These are phyloP conservation scores for Exutisphaerella laricina DNA, from an alignment of 2,329 filamentous ascomycete genomes.

Conservation along the genomic window DNA sequence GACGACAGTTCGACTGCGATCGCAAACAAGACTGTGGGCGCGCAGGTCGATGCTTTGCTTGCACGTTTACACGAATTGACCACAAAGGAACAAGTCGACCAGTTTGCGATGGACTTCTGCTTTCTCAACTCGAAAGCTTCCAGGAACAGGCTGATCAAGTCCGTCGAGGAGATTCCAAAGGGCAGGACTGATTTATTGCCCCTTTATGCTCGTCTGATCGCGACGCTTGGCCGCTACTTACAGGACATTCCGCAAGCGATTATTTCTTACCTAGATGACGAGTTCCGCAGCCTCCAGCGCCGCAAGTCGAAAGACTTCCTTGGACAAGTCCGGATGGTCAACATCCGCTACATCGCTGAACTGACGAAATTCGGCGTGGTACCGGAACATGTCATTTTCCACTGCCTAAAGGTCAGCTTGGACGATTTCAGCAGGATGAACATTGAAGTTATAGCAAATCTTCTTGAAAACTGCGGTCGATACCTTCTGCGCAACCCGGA, in stretches of 20 bases:
- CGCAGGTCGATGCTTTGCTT: conserved; percentile 88
- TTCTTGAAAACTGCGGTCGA: conserved; percentile 92
- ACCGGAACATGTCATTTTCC: conserved; percentile 97
- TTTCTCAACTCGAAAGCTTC: conserved; percentile 98
- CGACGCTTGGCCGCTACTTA: conserved; percentile 90
- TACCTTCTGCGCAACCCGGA: conserved; percentile 90
- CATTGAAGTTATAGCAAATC: conserved; percentile 94
- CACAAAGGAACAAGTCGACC: conserved; percentile 85
- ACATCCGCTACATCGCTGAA: conserved; percentile 96
- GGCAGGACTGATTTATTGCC: conserved; percentile 87
- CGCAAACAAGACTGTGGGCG: conserved; percentile 94
- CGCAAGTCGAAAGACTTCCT: conserved; percentile 98
- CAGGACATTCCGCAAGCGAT: conserved; percentile 88
- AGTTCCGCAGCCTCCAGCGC: conserved; percentile 92
- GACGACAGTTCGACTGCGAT: conserved; percentile 93
- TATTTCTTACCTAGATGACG: conserved; percentile 87
- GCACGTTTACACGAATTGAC: conserved; percentile 85
- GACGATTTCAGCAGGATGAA: conserved; percentile 99
- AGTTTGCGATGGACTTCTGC: conserved; percentile 92
- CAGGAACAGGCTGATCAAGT: conserved; percentile 86
- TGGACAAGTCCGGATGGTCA: conserved; percentile 85
- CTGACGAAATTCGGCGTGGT: conserved; percentile 97
- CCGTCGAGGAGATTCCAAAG: conserved; percentile 89
- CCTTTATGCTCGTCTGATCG: conserved; percentile 84
- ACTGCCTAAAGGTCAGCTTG: conserved; percentile 93